Evolutionary conservation across 495 filamentous ascomycete genomes (phyloP), one percentile per base, ranked within the genome.

Genomic region (Aspergillus avenaceus): DNA sequence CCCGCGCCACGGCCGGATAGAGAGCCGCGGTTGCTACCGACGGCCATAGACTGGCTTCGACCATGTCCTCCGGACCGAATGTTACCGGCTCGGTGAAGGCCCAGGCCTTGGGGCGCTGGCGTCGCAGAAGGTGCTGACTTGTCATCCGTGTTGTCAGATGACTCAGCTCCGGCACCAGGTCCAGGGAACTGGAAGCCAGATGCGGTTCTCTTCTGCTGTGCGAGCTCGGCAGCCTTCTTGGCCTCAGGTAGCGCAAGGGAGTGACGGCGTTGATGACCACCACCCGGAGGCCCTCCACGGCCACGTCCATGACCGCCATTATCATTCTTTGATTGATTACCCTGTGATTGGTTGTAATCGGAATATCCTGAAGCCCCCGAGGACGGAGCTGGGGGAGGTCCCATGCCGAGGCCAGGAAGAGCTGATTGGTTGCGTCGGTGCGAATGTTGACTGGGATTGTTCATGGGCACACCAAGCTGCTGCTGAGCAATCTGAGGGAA

Each of bases 381-480:
- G n/a, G 93, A 98, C 19, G 95, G 95, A 52, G 95, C 93, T 23
- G 93, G 92, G 18, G 73, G 73, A 34, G 95, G 95, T 32, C 95
- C 93, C 85, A 95, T 86, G 38, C 84, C 82, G 78, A 98, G 88
- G 50, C 91, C 92, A 19, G 93, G 91, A 54, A 97, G 79, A 60
- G 93, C 95, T 62, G 93, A 97, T 68, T 96, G 92, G 76, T 97
- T 97, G 69, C 93, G 91, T 64, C 93, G 90, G 75, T 98, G 93
- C 59, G 91, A 85, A 52, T 87, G 59, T 75, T 62, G 88, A 81
- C 65, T 88, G 78, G 88, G 85, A 42, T 85, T 76, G 57, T 84
- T 88, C 80, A 93, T 84, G 27, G 83, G 81, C 8, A 84, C 77
- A 27, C 77, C 77, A 8, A 83, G 75, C 64, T 86, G 83, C 81